Evolutionary conservation across 1,139 yeast species (phyloP).

Genomic region (Suhomyces atakaporum): DNA sequence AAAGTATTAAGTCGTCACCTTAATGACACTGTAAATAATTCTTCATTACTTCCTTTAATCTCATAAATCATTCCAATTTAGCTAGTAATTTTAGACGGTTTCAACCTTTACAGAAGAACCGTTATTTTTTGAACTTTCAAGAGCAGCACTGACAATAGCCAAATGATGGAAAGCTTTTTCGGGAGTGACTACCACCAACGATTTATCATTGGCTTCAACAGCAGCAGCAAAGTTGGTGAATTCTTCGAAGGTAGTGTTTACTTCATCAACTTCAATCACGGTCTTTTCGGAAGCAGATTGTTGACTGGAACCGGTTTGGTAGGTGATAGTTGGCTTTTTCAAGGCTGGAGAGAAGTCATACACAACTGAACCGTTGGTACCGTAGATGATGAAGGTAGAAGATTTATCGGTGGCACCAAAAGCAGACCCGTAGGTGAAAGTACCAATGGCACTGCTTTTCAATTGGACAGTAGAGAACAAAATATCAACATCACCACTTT

Average conservation of each 20-base stretch:
- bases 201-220: conserved; percentile 62
- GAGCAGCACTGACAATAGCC: conserved; percentile 82
- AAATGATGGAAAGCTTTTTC: conserved; percentile 85
- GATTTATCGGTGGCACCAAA: conserved; percentile 81
- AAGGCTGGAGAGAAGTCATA: conserved; percentile 63
- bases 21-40: too few relatives aligned
- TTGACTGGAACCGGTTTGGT: conserved; percentile 45
- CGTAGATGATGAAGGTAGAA: conserved; percentile 67
- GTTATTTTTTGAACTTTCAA: conserved; percentile 62
- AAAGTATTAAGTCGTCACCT: too few relatives aligned
- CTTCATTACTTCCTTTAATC: too few relatives aligned
- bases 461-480: conserved; percentile 68
- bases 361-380: conserved; percentile 71
- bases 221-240: conserved; percentile 76
- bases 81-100: conserved; percentile 16
- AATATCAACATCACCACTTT: conserved; percentile 79
- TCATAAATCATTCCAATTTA: too few relatives aligned
- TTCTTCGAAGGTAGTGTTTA: conserved; percentile 55
- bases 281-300: conserved; percentile 46
- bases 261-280: conserved; percentile 60
- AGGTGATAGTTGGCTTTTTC: conserved; percentile 45
- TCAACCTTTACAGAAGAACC: conserved; percentile 62
- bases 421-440: conserved; percentile 88
- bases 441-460: conserved; percentile 72
- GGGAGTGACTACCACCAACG: conserved; percentile 60